A percentile compares a stretch with the other conserved stretches of the same genome.
Conservation (phyloP, 768 basidiomycete species). For the Rhodosporidiobolus sp. region DNA sequence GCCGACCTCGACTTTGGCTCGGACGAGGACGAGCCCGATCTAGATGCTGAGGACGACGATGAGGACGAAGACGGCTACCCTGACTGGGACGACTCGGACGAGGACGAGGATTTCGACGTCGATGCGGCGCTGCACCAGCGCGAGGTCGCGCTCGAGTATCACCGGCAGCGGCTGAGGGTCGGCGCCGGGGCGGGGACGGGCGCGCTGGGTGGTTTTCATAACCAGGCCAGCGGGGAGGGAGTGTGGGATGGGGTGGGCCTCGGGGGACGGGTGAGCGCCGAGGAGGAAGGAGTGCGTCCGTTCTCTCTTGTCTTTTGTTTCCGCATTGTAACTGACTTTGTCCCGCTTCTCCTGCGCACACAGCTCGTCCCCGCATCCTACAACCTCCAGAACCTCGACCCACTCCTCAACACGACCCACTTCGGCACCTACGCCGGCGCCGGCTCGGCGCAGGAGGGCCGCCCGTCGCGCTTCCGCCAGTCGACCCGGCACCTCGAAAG, state of each 20-base stretch:
- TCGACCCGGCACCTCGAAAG: constrained; percentile 36
- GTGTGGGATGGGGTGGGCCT: background rate
- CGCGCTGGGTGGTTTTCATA: constrained; percentile 29
- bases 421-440: constrained; percentile 16
- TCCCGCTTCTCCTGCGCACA: accelerated
- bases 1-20: constrained; percentile 24
- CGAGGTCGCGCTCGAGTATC: constrained; percentile 39
- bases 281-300: constrained; percentile 23
- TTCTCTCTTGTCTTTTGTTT: background rate
- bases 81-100: constrained; percentile 16
- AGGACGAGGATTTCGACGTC: constrained; percentile 34
- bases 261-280: background rate
- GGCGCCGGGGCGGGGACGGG: constrained; percentile 37
- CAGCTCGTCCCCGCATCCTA: constrained; percentile 34
- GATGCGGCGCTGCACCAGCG: constrained; percentile 33
- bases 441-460: constrained; percentile 6
- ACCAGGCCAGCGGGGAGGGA: background rate
- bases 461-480: constrained; percentile 35
- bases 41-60: constrained; percentile 10
- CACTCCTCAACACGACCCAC: background rate
- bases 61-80: constrained; percentile 5
- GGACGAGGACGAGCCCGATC: constrained; percentile 11
- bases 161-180: constrained; percentile 25
- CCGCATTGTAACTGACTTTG: background rate
- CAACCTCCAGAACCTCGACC: constrained; percentile 10